Evolutionary conservation across 2,329 filamentous ascomycete species (phyloP), one percentile per base, ranked within the genome.

Genomic region (Clonostachys solani): DNA sequence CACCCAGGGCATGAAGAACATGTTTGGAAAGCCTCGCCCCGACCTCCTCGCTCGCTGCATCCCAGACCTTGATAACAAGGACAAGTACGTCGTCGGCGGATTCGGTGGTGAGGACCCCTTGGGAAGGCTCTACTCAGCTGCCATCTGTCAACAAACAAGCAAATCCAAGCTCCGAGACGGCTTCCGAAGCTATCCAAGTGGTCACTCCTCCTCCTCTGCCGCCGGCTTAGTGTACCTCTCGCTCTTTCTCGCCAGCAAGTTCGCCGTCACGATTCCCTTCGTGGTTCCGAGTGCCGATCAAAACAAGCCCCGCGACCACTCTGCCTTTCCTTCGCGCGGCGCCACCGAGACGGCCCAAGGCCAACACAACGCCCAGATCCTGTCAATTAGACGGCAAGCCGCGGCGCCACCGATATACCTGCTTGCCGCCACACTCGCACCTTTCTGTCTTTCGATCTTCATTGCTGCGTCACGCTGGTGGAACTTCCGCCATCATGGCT

Each of bases 401-500:
- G 92, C 92, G 3, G 87, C 91, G 0, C 90, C 92, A 1, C 92
- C 92, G 0, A 41, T 92, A 8, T 92, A 90, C 60, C 82, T 94
- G 3, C 74, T 95, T 12, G 70, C 85, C 41, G 63, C 92, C 34
- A 77, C 83, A 3, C 71, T 90, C 16, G 66, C 89, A 2, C 92
- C 92, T 3, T 79, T 91, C 53, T 86, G 83, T 48, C 72, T 81
- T 2, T 86, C 91, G 6, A 79, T 91, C 52, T 96, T 91, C 69
- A 87, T 96, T 52, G 78, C 86, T n/a, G 81, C 84, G 29, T 92
- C 89, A 2, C 86, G 92, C 12, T 97, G 86, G 79, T 91, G 86
- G 50, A 86, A 96, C 64, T 95, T 86, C 69, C 83, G 89, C 37
- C 92, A 97, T 65, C 88, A 92, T 62, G 91, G 86, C n/a, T 92